Conservation (phyloP, 768 basidiomycete genomes). For the Cystofilobasidium capitatum region DNA sequence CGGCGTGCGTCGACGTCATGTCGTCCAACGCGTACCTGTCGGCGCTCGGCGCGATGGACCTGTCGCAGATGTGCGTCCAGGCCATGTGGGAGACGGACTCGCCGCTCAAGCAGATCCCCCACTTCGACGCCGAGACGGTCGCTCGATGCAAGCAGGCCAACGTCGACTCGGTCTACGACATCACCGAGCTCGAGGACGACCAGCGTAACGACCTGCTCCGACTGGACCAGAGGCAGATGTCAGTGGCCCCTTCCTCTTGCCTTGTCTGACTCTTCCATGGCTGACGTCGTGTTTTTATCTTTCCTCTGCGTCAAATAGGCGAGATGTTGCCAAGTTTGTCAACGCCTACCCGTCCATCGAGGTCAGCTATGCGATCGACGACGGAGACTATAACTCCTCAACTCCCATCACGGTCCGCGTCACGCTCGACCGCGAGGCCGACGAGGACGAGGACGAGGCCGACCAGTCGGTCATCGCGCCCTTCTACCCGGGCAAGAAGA, state of each 20-base stretch:
- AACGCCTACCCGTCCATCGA: conserved; percentile 97
- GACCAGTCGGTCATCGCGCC: conserved; percentile 86
- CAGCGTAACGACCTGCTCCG: conserved; percentile 68
- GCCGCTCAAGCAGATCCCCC: conserved; percentile 88
- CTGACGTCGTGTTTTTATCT: conserved; percentile 26
- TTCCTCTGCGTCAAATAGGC: conserved; percentile 47
- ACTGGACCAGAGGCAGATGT: conserved; percentile 82
- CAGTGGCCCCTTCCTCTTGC: conserved; percentile 37
- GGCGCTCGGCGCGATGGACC: conserved; percentile 91
- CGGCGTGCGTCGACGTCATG: conserved; percentile 96
- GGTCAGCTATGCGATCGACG: conserved; percentile 69
- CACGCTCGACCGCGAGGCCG: conserved; percentile 66
- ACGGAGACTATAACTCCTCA: conserved; percentile 57
- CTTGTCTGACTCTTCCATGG: neutral
- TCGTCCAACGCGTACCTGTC: conserved; percentile 91
- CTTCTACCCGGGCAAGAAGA: conserved; percentile 79
- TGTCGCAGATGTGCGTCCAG: conserved; percentile 97
- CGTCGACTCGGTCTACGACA: conserved; percentile 85
- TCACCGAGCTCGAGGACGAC: conserved; percentile 97
- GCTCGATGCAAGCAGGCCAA: conserved; percentile 71
- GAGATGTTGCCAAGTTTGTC: conserved; percentile 86
- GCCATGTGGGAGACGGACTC: conserved; percentile 97
- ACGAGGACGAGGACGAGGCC: conserved; percentile 56
- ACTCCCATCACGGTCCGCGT: conserved; percentile 74
- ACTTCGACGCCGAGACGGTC: conserved; percentile 85